A percentile compares a stretch with the other conserved stretches of the same genome.
phyloP scores from a whole-genome alignment of 352 stramenopile genomes.

The Phytophthora palmivora region DNA sequence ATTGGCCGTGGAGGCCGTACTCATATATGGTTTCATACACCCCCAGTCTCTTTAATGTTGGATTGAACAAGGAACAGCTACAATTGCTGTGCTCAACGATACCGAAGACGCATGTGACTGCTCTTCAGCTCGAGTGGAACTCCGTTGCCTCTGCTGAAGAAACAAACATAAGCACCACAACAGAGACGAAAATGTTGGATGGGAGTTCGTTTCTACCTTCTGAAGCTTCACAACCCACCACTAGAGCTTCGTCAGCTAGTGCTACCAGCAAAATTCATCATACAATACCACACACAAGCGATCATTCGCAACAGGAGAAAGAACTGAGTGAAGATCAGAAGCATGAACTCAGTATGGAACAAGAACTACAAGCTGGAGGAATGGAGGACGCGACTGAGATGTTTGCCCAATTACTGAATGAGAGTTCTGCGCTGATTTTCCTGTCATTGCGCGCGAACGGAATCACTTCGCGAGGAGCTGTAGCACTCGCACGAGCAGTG shows the following conservation, averaged over 20 bases:
- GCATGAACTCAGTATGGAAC: conserved; percentile 23
- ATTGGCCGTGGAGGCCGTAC: background rate
- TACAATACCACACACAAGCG: background rate
- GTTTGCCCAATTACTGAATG: conserved; percentile 51
- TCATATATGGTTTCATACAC: background rate
- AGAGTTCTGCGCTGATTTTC: conserved; percentile 49
- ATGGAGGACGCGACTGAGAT: conserved; percentile 21
- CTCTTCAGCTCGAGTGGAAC: conserved; percentile 80
- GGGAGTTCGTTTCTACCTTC: background rate
- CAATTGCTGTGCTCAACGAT: conserved; percentile 56
- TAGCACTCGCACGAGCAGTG: conserved; percentile 48
- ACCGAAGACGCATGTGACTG: conserved; percentile 56
- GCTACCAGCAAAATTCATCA: conserved; percentile 15
- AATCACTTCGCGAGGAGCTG: conserved; percentile 46
- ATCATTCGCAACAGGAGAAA: conserved; percentile 9
- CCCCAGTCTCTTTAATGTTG: conserved; percentile 70
- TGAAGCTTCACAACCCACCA: conserved; percentile 13
- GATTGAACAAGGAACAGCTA: conserved; percentile 57
- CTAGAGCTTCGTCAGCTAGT: conserved; percentile 19
- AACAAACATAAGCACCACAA: background rate
- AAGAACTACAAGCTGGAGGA: conserved; percentile 13
- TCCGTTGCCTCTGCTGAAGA: conserved; percentile 4
- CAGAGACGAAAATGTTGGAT: background rate
- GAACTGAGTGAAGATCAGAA: conserved; percentile 20
- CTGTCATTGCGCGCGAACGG: conserved; percentile 75